Base-by-base conservation (phyloP, 225 moss, liverwort and hornwort species). In the Neckera pumila region DNA sequence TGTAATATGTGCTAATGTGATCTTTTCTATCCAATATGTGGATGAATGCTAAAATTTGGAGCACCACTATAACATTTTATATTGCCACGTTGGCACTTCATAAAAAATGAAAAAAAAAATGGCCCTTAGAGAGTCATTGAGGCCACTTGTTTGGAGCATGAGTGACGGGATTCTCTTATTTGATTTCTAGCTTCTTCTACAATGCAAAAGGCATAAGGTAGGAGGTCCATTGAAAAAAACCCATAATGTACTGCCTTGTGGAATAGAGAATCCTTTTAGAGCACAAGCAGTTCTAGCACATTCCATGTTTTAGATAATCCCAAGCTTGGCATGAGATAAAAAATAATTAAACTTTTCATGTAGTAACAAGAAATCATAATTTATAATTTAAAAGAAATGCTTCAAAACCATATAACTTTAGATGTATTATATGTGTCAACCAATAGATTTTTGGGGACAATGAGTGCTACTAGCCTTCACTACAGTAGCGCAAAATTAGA, bases 161-260 rank as follows among this genome's bases (percentile, higher is more conserved):
- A 12, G 7, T 19, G 7, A 0, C n/a, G n/a, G 1, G 12, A 19
- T 74, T 4, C 12, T 31, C 2, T 11, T 14, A 49, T 45, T 3
- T 38, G 3, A 40, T 36, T 76, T 54, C 3, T 36, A 33, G 8
- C 33, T 51, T 12, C 20, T 3, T 33, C 7, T 75, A 7, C 7
- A 33, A 33, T 51, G 13, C 0, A 22, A 0, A 34, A 76, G 51
- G 8, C 5, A 8, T 51, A 33, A 34, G 51, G 3, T 22, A 33
- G 8, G 30, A 5, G 21, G 51, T 47, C 54, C 1, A 23, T 36
- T 23, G 19, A 54, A 76, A 53, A 45, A 22, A 23, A 22, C 12
- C 23, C 23, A 76, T 22, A 76, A 76, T 76, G 45, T 0, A 5
- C 5, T 22, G 22, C 2, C 23, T 2, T 23, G 45, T 14, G 5